Conservation (phyloP, 2,329 filamentous ascomycete genomes). For the Colletotrichum chlorophyti region DNA sequence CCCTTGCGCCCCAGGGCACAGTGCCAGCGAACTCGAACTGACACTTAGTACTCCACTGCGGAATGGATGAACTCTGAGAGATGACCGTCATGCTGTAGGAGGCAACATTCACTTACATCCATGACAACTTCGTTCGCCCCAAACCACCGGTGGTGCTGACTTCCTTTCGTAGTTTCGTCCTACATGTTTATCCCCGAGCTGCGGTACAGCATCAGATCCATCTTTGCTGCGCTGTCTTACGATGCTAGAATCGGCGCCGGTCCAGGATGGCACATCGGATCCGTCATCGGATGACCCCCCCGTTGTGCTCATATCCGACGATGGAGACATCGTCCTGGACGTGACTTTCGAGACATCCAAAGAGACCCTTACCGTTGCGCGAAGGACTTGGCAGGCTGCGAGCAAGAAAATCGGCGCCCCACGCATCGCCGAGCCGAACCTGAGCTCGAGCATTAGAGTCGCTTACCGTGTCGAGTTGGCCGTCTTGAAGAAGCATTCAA, state of each 20-base stretch:
- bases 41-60: too few relatives aligned
- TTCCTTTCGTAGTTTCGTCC: neutral
- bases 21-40: too few relatives aligned
- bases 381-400: slow-evolving; percentile 44
- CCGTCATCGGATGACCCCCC: slow-evolving; percentile 34
- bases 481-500: slow-evolving; percentile 65
- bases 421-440: slow-evolving; percentile 35
- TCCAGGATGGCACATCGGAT: slow-evolving; percentile 32
- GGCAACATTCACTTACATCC: neutral
- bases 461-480: slow-evolving; percentile 67
- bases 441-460: slow-evolving; percentile 46
- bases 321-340: slow-evolving; percentile 71
- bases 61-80: too few relatives aligned
- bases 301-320: slow-evolving; percentile 58
- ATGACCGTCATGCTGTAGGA: neutral
- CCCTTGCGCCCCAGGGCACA: too few relatives aligned
- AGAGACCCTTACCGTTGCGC: slow-evolving; percentile 54
- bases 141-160: neutral
- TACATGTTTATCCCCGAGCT: slow-evolving; percentile 13
- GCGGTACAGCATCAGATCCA: neutral
- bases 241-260: slow-evolving; percentile 34
- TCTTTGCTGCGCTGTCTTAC: slow-evolving; percentile 9
- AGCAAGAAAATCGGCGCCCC: slow-evolving; percentile 37
- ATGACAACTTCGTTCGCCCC: neutral
- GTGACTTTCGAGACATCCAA: slow-evolving; percentile 69